Base-by-base conservation (phyloP, 441 rosid genomes). In the Omphalea diandra region DNA sequence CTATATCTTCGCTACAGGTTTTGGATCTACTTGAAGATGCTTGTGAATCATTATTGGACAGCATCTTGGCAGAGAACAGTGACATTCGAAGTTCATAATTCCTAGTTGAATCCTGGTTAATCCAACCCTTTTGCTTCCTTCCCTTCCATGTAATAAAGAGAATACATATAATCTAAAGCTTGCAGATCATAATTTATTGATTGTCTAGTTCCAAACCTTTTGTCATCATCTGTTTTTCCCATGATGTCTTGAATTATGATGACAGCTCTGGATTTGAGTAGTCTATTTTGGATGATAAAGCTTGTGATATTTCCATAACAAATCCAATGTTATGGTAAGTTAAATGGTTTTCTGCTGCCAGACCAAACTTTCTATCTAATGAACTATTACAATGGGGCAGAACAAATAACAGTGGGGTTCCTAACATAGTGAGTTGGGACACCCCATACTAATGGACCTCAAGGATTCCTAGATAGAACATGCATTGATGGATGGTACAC, bases 11-110 rank as follows among this genome's bases (percentile, higher is more conserved):
- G 63, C 58, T 36, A 58, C 82, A 91, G 97, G 98, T 91, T 63
- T 71, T 94, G 76, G 93, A 91, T 80, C 66, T 91, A 73, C 97
- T 91, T 72, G 97, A 88, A 79, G 97, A 94, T 85, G 95, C 95
- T 20, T 94, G 97, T 56, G 93, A 84, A 72, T 90, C 97, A n/a
- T 75, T 90, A 86, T 71, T 94, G 77, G 96, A 94, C 72, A 83
- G 84, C 83, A 77, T 90, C 67, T 62, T 81, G 76, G 80, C 85
- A 0, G 87, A 79, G 77, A 80, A 68, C 65, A 70, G 68, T 56
- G 46, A 57, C 61, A 63, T 75, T 32, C 15, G 15, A 15, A 67
- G 62, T 44, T 64, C 80, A 47, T 77, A 62, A 47, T 4, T 47
- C 31, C 66, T 32, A 20, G 24, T 67, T 62, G 50, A 50, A 65